Percentiles rank a stretch among this genome's conserved stretches.
These are phyloP conservation scores for Ceratobasidium sp. DNA, from an alignment of 1,284 basidiomycete genomes.

Conservation along the genomic window DNA sequence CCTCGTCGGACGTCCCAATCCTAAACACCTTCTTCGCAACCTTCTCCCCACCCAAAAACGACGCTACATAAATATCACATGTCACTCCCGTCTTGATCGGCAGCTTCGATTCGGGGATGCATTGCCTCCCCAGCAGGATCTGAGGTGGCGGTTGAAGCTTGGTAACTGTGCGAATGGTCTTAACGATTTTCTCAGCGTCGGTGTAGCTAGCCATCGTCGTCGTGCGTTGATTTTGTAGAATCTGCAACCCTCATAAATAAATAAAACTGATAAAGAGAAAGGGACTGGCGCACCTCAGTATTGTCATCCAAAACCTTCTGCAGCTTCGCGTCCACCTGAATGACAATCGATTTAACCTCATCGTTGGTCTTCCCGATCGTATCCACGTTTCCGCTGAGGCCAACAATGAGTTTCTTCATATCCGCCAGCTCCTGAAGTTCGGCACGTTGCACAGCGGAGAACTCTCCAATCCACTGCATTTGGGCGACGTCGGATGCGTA, in stretches of 20 bases:
- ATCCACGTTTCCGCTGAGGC: background rate
- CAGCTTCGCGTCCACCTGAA: background rate
- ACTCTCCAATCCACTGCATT: background rate
- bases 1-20: conserved; percentile 28
- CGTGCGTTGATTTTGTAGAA: conserved; percentile 13
- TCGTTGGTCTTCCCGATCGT: background rate
- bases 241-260: background rate
- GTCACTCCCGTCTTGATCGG: conserved; percentile 24
- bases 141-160: conserved; percentile 31
- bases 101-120: conserved; percentile 9
- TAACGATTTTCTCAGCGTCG: conserved; percentile 21
- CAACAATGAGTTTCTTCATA: too few species aligned
- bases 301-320: background rate
- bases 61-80: conserved; percentile 24
- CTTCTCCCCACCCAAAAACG: conserved; percentile 25
- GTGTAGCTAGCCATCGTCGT: background rate
- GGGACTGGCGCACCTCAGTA: background rate
- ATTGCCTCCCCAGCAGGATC: conserved; percentile 27
- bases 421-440: background rate
- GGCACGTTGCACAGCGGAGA: background rate
- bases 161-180: conserved; percentile 28
- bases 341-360: background rate
- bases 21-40: conserved; percentile 41
- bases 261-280: background rate
- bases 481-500: background rate